phyloP scores from a whole-genome alignment of 164 flowering plant genomes.

The Stephania yunnanensis region DNA sequence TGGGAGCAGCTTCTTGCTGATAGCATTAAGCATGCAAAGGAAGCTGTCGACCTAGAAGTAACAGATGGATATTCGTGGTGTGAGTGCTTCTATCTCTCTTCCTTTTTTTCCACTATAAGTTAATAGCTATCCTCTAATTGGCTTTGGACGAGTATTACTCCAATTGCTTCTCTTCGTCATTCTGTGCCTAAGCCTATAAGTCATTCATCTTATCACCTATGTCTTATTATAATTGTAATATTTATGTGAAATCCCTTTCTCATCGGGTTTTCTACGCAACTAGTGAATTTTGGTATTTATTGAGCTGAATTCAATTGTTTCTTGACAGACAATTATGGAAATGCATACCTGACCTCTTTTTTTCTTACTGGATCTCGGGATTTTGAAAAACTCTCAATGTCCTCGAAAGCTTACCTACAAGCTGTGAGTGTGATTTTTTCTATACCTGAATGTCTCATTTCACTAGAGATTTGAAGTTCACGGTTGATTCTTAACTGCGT shows the following conservation, averaged over 20 bases:
- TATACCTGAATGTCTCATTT: neutral
- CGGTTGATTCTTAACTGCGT: constrained; percentile 1
- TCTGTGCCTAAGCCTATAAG: no score
- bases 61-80: constrained; percentile 96
- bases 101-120: neutral
- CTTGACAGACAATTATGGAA: constrained; percentile 76
- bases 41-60: constrained; percentile 80
- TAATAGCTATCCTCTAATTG: neutral
- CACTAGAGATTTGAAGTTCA: neutral
- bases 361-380: constrained; percentile 91
- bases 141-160: neutral
- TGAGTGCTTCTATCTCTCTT: constrained; percentile 25
- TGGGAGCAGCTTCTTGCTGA: constrained; percentile 61
- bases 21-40: constrained; percentile 84
- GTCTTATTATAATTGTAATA: neutral
- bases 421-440: constrained; percentile 47
- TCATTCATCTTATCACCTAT: neutral
- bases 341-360: constrained; percentile 81
- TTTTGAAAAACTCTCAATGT: constrained; percentile 57
- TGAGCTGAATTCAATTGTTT: constrained; percentile 7
- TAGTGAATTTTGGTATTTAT: neutral
- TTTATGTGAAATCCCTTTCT: neutral
- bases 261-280: neutral
- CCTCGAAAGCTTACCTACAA: constrained; percentile 85
- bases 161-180: neutral